phyloP scores from a whole-genome alignment of 1,139 yeast genomes.

The Geotrichum fermentans region DNA sequence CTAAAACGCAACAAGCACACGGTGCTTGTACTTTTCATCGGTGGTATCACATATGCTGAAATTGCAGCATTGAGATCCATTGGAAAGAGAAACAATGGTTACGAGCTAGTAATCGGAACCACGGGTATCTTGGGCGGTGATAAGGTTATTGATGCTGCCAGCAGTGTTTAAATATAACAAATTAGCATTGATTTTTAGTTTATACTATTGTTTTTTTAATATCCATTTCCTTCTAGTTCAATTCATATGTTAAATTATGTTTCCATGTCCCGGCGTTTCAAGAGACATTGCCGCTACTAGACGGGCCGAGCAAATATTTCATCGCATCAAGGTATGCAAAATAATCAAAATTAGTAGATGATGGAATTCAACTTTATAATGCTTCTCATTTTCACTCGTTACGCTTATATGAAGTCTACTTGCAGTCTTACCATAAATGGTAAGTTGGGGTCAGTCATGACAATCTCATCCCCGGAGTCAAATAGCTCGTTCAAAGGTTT shows the following conservation, averaged over 20 bases:
- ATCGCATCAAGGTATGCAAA: too few species aligned
- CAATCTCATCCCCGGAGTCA: slow-evolving; percentile 46
- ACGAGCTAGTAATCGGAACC: slow-evolving; percentile 48
- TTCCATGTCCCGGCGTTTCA: too few species aligned
- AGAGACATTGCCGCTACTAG: too few species aligned
- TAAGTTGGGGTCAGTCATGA: slow-evolving; percentile 53
- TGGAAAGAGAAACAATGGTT: slow-evolving; percentile 38
- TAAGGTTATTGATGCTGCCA: slow-evolving; percentile 37
- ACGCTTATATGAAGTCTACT: slow-evolving; percentile 23
- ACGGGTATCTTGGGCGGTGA: slow-evolving; percentile 53
- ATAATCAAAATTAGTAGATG: too few species aligned
- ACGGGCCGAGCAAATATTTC: too few species aligned
- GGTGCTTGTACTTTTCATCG: slow-evolving; percentile 53
- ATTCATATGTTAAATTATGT: background rate
- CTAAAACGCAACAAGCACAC: slow-evolving; percentile 30
- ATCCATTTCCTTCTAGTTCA: background rate
- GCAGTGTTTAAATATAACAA: too few species aligned
- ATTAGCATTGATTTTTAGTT: too few species aligned
- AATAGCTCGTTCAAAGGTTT: slow-evolving; percentile 42
- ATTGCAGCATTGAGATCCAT: slow-evolving; percentile 59
- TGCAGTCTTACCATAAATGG: slow-evolving; percentile 44
- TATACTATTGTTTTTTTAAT: background rate
- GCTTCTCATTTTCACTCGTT: too few species aligned
- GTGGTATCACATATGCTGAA: slow-evolving; percentile 80
- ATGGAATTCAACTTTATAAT: too few species aligned